Percentiles rank a stretch among this genome's conserved stretches.
Conservation (phyloP, 1,139 yeast genomes). For the Yamadazyma songkhlaensis region DNA sequence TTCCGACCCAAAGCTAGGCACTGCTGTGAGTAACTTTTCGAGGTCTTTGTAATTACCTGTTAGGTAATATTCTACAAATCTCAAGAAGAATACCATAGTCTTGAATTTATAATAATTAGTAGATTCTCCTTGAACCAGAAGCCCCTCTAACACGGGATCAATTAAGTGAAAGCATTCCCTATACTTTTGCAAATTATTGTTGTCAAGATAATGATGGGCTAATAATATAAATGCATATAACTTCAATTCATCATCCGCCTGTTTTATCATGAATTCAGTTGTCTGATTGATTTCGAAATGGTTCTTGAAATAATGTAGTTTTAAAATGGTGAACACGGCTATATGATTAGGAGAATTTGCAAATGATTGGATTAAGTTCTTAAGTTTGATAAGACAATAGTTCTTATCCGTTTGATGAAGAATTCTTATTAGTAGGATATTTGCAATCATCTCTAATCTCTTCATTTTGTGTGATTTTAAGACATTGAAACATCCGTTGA, state of each 20-base stretch:
- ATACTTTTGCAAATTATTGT: conserved; percentile 1
- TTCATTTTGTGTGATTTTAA: conserved; percentile 21
- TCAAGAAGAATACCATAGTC: conserved; percentile 4
- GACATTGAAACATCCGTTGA: conserved; percentile 35
- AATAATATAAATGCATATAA: conserved; percentile 1
- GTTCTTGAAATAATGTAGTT: conserved; percentile 4
- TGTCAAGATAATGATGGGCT: conserved; percentile 3
- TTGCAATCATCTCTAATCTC: conserved; percentile 4
- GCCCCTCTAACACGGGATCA: background rate
- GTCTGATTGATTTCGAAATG: background rate
- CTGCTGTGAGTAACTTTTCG: background rate
- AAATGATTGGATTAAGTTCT: conserved; percentile 1
- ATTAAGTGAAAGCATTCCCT: background rate
- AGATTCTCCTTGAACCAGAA: background rate
- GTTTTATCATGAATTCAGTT: background rate
- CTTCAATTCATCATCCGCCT: background rate
- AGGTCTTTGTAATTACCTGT: background rate
- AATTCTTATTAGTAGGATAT: conserved; percentile 4
- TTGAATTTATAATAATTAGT: conserved; percentile 3
- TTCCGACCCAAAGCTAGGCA: conserved; percentile 1
- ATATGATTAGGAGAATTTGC: conserved; percentile 2
- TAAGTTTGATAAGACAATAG: conserved; percentile 3
- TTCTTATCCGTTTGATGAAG: conserved; percentile 3
- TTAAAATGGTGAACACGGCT: conserved; percentile 2
- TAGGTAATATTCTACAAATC: conserved; percentile 1